Evolutionary conservation across 768 basidiomycete genomes (phyloP).

Genomic region (Suillus bovinus): DNA sequence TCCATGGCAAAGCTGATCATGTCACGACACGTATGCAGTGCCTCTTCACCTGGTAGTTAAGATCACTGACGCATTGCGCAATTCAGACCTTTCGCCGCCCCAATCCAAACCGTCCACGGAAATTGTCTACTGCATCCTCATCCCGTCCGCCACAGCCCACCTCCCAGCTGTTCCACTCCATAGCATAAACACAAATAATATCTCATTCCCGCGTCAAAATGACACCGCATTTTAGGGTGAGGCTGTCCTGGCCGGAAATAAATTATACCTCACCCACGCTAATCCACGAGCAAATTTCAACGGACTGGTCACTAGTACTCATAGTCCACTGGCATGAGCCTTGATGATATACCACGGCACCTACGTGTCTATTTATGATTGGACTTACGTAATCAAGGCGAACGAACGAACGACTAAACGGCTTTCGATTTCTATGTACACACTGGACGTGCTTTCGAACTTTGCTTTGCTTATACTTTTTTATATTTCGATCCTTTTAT

Average conservation of each 20-base stretch:
- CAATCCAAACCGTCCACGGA: conserved; percentile 28
- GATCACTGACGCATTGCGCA: conserved; percentile 7
- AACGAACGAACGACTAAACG: conserved; percentile 7
- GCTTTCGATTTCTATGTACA: conserved; percentile 30
- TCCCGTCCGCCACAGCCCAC: conserved; percentile 34
- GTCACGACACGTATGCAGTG: conserved; percentile 47
- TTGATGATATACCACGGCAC: conserved; percentile 25
- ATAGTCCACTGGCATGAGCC: conserved; percentile 22
- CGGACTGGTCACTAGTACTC: conserved; percentile 13
- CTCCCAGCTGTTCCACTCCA: conserved; percentile 34
- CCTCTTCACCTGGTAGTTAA: conserved; percentile 11
- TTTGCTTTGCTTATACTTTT: conserved; percentile 6
- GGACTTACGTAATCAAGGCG: conserved; percentile 14
- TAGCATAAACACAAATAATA: conserved; percentile 28
- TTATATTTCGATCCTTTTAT: conserved; percentile 11
- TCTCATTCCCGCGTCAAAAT: conserved; percentile 20
- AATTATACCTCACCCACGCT: conserved; percentile 31
- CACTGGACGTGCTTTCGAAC: conserved; percentile 15
- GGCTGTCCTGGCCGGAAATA: conserved; percentile 20
- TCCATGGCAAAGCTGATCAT: conserved; percentile 56
- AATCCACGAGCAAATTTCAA: conserved; percentile 27
- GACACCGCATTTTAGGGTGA: conserved; percentile 6
- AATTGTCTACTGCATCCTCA: conserved; percentile 20
- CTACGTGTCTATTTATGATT: conserved; percentile 25
- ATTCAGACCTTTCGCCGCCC: conserved; percentile 35